A percentile compares a stretch with the other conserved stretches of the same genome.
Evolutionary conservation across 169 alveolate genomes (phyloP).

Genomic region (Eimeria falciformis): DNA sequence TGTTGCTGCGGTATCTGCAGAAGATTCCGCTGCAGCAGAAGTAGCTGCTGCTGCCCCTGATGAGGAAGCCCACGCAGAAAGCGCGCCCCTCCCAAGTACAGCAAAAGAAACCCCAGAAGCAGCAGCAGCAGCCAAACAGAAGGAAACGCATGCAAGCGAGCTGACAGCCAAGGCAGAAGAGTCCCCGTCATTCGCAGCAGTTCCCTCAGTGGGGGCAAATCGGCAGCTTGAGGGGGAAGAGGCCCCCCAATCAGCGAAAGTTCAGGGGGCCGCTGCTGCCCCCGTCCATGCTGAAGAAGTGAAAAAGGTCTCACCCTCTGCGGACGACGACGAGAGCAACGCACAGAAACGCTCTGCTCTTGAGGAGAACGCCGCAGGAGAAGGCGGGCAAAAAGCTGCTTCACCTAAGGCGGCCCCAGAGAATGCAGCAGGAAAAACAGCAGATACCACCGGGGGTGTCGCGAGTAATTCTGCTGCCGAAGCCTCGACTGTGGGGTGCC

Average conservation of each 20-base stretch:
- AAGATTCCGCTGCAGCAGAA: background rate
- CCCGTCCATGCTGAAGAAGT: background rate
- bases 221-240: background rate
- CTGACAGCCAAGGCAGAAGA: background rate
- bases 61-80: background rate
- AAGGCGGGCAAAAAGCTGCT: background rate
- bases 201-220: background rate
- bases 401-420: background rate
- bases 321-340: background rate
- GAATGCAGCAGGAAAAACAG: background rate
- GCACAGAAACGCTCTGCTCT: background rate
- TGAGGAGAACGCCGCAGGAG: background rate
- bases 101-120: background rate
- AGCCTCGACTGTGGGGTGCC: background rate
- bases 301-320: background rate
- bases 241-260: background rate
- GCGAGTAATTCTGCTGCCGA: slow-evolving; percentile 14
- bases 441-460: background rate
- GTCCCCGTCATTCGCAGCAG: background rate
- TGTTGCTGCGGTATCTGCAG: background rate
- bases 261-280: background rate
- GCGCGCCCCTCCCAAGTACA: background rate
- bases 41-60: no score
- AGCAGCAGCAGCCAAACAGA: background rate
- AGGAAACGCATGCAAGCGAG: background rate